Evolutionary conservation across 331 rosid species (phyloP).

Genomic region (Telfairia occidentalis): DNA sequence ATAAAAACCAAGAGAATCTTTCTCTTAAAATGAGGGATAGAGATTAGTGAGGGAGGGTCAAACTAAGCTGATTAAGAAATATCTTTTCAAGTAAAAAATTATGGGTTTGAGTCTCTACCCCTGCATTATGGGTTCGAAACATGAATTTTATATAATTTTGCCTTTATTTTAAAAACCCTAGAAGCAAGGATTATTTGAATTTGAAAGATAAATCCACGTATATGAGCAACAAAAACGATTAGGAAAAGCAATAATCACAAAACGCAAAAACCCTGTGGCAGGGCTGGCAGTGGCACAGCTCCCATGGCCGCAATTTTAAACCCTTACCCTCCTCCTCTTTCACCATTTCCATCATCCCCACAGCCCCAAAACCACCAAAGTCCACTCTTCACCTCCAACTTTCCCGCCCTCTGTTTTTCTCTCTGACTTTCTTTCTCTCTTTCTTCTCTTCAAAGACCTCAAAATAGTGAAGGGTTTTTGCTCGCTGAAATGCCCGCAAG

Average conservation of each 20-base stretch:
- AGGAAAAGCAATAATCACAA: neutral
- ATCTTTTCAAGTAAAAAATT: no score
- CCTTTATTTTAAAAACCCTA: no score
- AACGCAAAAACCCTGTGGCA: neutral
- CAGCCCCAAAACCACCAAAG: neutral
- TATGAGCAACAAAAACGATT: no score
- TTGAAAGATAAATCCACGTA: no score
- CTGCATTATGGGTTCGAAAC: no score
- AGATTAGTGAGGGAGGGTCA: no score
- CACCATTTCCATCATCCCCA: neutral
- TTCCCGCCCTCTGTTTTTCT: neutral
- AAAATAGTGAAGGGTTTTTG: neutral
- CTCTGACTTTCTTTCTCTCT: neutral
- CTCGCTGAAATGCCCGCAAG: slow-evolving; percentile 36
- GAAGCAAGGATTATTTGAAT: no score
- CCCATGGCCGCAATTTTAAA: slow-evolving; percentile 10
- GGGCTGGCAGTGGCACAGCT: neutral
- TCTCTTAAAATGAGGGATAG: no score
- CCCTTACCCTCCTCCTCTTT: slow-evolving; percentile 3
- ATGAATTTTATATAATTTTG: no score
- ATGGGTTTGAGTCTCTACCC: no score
- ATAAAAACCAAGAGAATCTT: no score
- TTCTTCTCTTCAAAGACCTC: neutral
- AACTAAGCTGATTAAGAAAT: no score
- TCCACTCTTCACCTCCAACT: neutral